Evolutionary conservation across 2,329 filamentous ascomycete species (phyloP), one percentile per base, ranked within the genome.

Genomic region (Alternaria hordeiaustralica): DNA sequence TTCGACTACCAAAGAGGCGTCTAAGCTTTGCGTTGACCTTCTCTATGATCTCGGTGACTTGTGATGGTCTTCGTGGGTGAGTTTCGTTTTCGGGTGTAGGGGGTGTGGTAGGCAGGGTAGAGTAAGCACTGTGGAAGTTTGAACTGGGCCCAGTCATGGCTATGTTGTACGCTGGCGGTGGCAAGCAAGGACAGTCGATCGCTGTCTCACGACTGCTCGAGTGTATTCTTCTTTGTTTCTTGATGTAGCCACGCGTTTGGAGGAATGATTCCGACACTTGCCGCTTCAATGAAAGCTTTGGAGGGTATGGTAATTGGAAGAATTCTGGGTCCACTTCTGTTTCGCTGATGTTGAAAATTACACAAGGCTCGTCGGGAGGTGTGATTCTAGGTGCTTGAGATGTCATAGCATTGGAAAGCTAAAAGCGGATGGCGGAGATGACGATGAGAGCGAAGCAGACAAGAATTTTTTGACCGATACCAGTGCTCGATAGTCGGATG

Each of bases 31-130:
- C 6, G 21, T 55, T 63, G 12, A 59, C 43, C 49, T 47, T 49
- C 15, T 63, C 57, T 21, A 60, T 49, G 11, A 60, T 25, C 36
- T 63, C 61, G 26, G 20, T 21, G 4, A 63, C 57, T 33, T 63
- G 61, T 26, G 57, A 55, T 12, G 45, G 50, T 28, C 56, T 63
- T 10, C 56, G 55, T 4, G 7, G 6, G 18, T 28, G 49, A 26
- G n/a, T n/a, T 25, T 43, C 33, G 30, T 23, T 18, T 5, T 30
- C 25, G 15, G 56, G 60, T 13, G 43, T 59, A 28, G 55, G 60
- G 45, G 41, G 50, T 23, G 56, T 49, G 12, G 21, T 45, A 15
- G 61, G 50, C 45, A 60, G 36, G 6, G 58, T 44, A 47, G 57
- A 45, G 23, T 53, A 44, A 15, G 26, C 13, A 30, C 56, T 60